These are phyloP conservation scores for Rhizopogon sp. DNA, from an alignment of 768 basidiomycete genomes.

Conservation along the genomic window DNA sequence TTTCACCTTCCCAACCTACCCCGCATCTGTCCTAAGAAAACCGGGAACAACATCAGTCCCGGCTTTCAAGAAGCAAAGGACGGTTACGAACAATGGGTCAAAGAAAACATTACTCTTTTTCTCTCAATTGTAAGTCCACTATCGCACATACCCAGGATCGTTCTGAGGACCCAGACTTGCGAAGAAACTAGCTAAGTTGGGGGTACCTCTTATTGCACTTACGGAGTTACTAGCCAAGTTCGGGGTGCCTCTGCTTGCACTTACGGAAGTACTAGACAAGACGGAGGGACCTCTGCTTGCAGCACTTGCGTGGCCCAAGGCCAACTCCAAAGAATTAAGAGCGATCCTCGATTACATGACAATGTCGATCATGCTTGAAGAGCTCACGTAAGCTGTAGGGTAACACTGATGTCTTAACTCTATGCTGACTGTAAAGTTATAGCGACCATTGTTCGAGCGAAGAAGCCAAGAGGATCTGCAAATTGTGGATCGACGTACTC, in stretches of 20 bases:
- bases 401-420: not conserved
- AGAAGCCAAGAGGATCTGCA: slow-evolving; percentile 9
- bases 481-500: slow-evolving; percentile 20
- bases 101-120: slow-evolving; percentile 14
- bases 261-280: no score
- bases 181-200: slow-evolving; percentile 22
- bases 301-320: slow-evolving; percentile 18
- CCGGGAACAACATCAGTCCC: slow-evolving; percentile 24
- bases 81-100: slow-evolving; percentile 20
- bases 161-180: not conserved
- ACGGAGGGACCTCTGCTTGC: slow-evolving; percentile 6
- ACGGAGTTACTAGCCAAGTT: no score
- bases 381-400: slow-evolving; percentile 18
- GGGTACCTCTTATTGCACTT: slow-evolving; percentile 13
- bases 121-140: slow-evolving; percentile 16
- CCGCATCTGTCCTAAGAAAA: slow-evolving; percentile 18
- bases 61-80: slow-evolving; percentile 18
- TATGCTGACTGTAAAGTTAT: not conserved
- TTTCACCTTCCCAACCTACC: slow-evolving; percentile 22
- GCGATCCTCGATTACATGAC: slow-evolving; percentile 25
- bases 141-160: not conserved
- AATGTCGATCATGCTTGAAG: slow-evolving; percentile 25
- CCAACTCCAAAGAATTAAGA: slow-evolving; percentile 15
- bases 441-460: slow-evolving; percentile 23
- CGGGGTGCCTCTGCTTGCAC: no score